Evolutionary conservation across 2,329 filamentous ascomycete species (phyloP), one percentile per base, ranked within the genome.

Genomic region (Epichloe elymi): DNA sequence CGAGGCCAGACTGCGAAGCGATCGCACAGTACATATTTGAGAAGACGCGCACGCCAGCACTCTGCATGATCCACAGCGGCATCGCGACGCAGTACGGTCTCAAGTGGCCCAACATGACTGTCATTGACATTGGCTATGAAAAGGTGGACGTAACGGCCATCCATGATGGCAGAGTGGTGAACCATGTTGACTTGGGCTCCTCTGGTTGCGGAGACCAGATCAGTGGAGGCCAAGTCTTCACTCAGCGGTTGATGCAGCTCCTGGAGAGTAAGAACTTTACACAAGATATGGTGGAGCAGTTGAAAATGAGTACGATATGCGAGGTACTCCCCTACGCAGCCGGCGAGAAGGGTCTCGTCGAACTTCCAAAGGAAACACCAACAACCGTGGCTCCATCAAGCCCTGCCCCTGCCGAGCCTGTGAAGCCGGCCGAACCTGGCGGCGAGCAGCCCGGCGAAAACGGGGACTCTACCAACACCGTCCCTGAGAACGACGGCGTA

Each of bases 11-110:
- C 66, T 85, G 85, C 64, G 91, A 97, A 68, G 79, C 79, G 39
- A 83, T 98, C 57, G 86, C 90, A 14, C 88, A 93, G 56, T 98
- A 95, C 72, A 81, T 97, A 57, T 98, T 98, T 62, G 93, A 98
- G 69, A 94, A 93, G 69, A 95, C 95, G 64, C 93, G 91, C 71
- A 93, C 88, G 0, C 93, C 93, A 0, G 89, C 88, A 0, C 85
- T 98, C 48, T 90, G 86, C 59, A 76, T 97, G 55, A 85, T 98
- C 72, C 87, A 97, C 67, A 85, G 88, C 59, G 90, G 88, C 3
- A 71, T 94, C 45, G 90, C 93, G 26, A 86, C 88, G 1, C 84
- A 93, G 51, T 97, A 94, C 62, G 90, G 88, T 11, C 77, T 89
- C 33, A 80, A 79, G 64, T 77, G 75, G 72, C 76, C 83, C 35